These are phyloP conservation scores for Exserohilum rostratum DNA, from an alignment of 2,329 filamentous ascomycete species.

Conservation along the genomic window DNA sequence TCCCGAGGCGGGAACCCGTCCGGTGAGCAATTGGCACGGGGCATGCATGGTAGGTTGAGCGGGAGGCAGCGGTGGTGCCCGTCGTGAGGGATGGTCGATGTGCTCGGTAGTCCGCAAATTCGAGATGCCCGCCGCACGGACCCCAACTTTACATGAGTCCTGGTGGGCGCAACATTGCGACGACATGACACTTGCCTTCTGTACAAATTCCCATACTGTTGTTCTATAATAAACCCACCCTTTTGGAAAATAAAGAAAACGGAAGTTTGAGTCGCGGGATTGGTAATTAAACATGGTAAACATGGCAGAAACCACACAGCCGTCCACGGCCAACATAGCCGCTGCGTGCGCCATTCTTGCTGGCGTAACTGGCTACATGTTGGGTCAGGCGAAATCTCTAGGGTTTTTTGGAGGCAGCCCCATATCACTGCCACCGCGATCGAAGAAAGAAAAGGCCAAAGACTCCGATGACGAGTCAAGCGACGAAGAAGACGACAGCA, in stretches of 20 bases:
- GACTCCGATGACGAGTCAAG: conserved; percentile 41
- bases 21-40: conserved; percentile 39
- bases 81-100: conserved; percentile 18
- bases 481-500: conserved; percentile 35
- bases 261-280: no score
- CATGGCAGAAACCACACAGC: conserved; percentile 47
- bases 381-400: conserved; percentile 68
- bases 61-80: conserved; percentile 20
- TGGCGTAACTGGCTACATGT: conserved; percentile 77
- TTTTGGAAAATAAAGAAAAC: no score
- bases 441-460: conserved; percentile 21
- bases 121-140: conserved; percentile 8
- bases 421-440: conserved; percentile 34
- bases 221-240: no score
- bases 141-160: conserved; percentile 3
- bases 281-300: background rate
- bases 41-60: conserved; percentile 32
- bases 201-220: no score
- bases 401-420: conserved; percentile 70
- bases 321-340: conserved; percentile 65
- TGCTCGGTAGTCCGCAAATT: conserved; percentile 36
- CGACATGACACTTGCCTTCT: background rate
- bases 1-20: conserved; percentile 20
- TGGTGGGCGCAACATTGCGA: conserved; percentile 1
- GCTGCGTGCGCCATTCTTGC: conserved; percentile 76